A percentile compares a stretch with the other conserved stretches of the same genome.
phyloP scores from a whole-genome alignment of 1,139 yeast genomes.

The Trichomonascaceae sp. region DNA sequence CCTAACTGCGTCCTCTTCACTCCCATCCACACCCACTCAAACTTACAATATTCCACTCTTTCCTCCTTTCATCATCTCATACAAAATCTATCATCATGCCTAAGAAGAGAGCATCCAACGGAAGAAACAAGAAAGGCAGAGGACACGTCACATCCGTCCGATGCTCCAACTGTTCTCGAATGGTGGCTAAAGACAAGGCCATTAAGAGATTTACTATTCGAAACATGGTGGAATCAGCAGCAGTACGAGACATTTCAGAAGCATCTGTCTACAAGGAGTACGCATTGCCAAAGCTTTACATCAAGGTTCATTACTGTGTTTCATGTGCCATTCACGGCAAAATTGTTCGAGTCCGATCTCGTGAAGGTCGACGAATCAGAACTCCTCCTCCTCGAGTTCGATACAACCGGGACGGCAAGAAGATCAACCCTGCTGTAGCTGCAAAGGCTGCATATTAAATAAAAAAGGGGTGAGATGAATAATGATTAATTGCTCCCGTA shows the following conservation, averaged over 20 bases:
- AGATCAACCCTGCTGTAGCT: conserved; percentile 95
- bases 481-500: neutral
- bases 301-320: conserved; percentile 99
- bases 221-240: conserved; percentile 99
- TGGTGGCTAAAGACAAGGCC: conserved; percentile 99
- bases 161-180: conserved; percentile 99
- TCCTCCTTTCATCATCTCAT: conserved; percentile 3
- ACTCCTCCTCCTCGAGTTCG: conserved; percentile 99
- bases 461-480: no score
- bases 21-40: neutral
- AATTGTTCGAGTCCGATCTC: conserved; percentile 99
- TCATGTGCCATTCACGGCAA: conserved; percentile 99
- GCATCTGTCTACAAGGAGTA: conserved; percentile 99
- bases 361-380: conserved; percentile 98
- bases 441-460: conserved; percentile 58
- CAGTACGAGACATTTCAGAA: conserved; percentile 99
- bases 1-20: conserved; percentile 1
- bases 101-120: conserved; percentile 99
- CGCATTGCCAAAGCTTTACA: conserved; percentile 99
- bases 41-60: conserved; percentile 1
- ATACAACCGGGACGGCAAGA: conserved; percentile 88
- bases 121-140: conserved; percentile 99
- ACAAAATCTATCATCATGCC: conserved; percentile 56
- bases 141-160: conserved; percentile 99
- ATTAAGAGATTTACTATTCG: conserved; percentile 99